Base-by-base conservation (phyloP, 257 asterid genomes). In the Gentiana straminea region DNA sequence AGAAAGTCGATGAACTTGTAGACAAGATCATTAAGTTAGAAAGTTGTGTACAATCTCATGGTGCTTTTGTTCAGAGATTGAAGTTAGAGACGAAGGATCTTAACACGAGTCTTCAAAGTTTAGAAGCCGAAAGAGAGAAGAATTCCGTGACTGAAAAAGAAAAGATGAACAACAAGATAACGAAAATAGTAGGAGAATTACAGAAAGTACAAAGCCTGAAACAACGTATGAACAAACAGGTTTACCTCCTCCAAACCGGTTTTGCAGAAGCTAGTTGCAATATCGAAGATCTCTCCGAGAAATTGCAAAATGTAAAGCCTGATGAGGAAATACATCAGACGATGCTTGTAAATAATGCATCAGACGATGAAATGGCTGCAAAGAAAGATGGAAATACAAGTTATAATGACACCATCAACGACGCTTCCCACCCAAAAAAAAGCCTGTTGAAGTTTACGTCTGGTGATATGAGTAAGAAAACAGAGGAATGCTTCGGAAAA, bases 1-100 rank as follows among this genome's bases (percentile, higher is more conserved):
- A 77, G 73, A 70, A 70, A 53, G 77, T 74, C 41, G 80, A 77
- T 52, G 80, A 62, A 24, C 75, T 77, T 49, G 80, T 73, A 1
- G 77, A 73, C 39, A 73, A 73, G 70, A 66, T 70, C 33, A 70
- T 77, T 58, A 57, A 57, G 12, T 52, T 77, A 65, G 80, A 68
- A 59, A 70, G 43, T 41, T 66, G 62, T 1, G 65, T 70, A 33
- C 60, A 63, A 57, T 65, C 77, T 56, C 83, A 77, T 73, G 62
- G 32, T 56, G 77, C 80, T 56, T 51, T 58, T 12, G 77, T 77
- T 10, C 65, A 49, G 50, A 68, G 77, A 63, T 54, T 77, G 51
- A 71, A 63, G 58, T 67, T 73, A 33, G 80, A 77, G 68, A 49
- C 75, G 33, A 65, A 53, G 51, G 69, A 68, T 48, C 73, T 77